These are phyloP conservation scores for Dipteronia sinensis DNA, from an alignment of 345 rosid genomes.

Conservation along the genomic window DNA sequence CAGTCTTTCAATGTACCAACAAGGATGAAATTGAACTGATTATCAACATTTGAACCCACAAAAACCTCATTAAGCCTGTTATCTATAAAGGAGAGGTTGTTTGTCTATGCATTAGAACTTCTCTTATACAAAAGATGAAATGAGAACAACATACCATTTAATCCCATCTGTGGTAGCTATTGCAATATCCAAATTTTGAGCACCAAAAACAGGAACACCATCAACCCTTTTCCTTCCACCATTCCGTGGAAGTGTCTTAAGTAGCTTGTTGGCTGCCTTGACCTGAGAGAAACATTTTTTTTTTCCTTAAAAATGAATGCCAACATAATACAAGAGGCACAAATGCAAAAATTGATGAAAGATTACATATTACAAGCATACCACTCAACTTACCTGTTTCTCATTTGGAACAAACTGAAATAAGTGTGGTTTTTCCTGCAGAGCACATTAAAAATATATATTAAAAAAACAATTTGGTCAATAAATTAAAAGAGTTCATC, in stretches of 20 bases:
- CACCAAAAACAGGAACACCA: slow-evolving; percentile 92
- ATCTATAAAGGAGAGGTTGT: neutral
- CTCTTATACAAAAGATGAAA: neutral
- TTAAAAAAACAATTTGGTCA: neutral
- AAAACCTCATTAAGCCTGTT: neutral
- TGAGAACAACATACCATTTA: slow-evolving; percentile 64
- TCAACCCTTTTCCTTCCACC: slow-evolving; percentile 62
- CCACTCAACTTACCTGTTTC: slow-evolving; percentile 59
- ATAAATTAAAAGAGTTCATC: neutral
- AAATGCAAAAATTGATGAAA: neutral
- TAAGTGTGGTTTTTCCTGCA: slow-evolving; percentile 86
- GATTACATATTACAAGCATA: slow-evolving; percentile 11
- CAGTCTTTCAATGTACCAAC: neutral
- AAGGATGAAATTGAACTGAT: neutral
- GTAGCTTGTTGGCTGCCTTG: slow-evolving; percentile 88
- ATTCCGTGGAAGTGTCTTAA: slow-evolving; percentile 56
- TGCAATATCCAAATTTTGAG: slow-evolving; percentile 94
- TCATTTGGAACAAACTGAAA: slow-evolving; percentile 98
- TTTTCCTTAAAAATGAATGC: neutral
- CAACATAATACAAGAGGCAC: neutral
- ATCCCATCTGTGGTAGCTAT: slow-evolving; percentile 91
- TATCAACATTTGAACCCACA: neutral
- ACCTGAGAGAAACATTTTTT: slow-evolving; percentile 46
- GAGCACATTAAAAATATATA: neutral
- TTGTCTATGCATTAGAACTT: slow-evolving; percentile 3